Percentiles rank a stretch among this genome's conserved stretches.
phyloP scores from a whole-genome alignment of 352 stramenopile species.

The Globisporangium megalacanthum region DNA sequence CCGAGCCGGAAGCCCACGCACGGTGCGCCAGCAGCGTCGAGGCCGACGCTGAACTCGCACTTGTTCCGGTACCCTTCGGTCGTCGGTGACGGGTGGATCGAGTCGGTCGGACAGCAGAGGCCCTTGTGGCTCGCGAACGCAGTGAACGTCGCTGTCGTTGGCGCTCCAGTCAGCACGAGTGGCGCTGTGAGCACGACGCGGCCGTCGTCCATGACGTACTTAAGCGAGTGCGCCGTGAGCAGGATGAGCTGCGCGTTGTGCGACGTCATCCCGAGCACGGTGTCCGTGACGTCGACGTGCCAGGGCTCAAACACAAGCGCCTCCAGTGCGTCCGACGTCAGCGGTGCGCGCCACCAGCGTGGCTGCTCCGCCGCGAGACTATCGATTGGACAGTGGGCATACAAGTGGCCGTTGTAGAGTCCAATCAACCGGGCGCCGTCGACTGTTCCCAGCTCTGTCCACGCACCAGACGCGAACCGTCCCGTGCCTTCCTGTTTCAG shows the following conservation, averaged over 20 bases:
- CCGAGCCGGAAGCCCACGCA: slow-evolving; percentile 86
- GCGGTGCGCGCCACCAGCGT: slow-evolving; percentile 47
- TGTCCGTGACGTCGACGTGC: slow-evolving; percentile 13
- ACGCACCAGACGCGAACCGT: slow-evolving; percentile 51
- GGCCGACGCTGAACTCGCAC: slow-evolving; percentile 95
- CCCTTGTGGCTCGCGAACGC: slow-evolving; percentile 81
- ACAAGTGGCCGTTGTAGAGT: slow-evolving; percentile 72
- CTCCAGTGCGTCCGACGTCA: slow-evolving; percentile 45
- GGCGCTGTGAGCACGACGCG: slow-evolving; percentile 29
- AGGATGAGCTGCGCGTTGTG: slow-evolving; percentile 75
- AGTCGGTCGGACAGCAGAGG: slow-evolving; percentile 81
- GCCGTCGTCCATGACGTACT: slow-evolving; percentile 33
- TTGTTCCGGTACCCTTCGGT: slow-evolving; percentile 95
- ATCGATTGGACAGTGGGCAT: slow-evolving; percentile 29
- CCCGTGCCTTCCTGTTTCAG: slow-evolving; percentile 63
- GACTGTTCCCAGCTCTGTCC: slow-evolving; percentile 47
- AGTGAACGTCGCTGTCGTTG: slow-evolving; percentile 19
- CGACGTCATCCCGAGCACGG: slow-evolving; percentile 55
- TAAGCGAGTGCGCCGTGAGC: slow-evolving; percentile 32
- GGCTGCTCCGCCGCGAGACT: background rate
- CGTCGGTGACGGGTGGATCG: slow-evolving; percentile 79
- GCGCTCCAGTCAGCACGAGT: slow-evolving; percentile 17
- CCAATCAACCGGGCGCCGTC: slow-evolving; percentile 39
- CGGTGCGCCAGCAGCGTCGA: slow-evolving; percentile 63
- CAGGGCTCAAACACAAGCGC: slow-evolving; percentile 40